phyloP scores from a whole-genome alignment of 129 eudicot genomes.

The Erigeron canadensis region DNA sequence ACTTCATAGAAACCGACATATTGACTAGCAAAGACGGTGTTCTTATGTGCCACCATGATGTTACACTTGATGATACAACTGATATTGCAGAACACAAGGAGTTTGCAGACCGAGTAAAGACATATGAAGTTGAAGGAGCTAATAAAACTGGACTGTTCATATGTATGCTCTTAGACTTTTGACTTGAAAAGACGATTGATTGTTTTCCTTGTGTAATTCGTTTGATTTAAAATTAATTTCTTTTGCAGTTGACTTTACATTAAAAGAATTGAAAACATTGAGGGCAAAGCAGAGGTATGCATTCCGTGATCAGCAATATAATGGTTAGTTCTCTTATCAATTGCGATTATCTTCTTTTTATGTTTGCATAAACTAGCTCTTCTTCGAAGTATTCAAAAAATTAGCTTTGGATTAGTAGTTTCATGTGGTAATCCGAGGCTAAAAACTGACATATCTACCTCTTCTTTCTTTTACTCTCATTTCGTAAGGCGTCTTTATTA shows the following conservation, averaged over 20 bases:
- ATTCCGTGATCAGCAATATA: constrained; percentile 82
- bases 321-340: constrained; percentile 47
- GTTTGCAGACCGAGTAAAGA: constrained; percentile 62
- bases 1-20: constrained; percentile 88
- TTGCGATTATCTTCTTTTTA: neutral
- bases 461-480: neutral
- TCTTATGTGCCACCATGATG: constrained; percentile 85
- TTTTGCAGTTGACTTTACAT: constrained; percentile 84
- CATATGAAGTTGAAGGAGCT: constrained; percentile 76
- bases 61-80: constrained; percentile 67
- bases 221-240: constrained; percentile 5
- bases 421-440: neutral
- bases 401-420: neutral
- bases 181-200: neutral
- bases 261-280: constrained; percentile 68
- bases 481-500: neutral
- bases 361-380: neutral
- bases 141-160: constrained; percentile 45
- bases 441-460: neutral
- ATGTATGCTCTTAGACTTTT: constrained; percentile 24
- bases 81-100: constrained; percentile 63
- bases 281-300: constrained; percentile 66
- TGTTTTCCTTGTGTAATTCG: neutral
- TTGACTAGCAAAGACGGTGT: constrained; percentile 82
- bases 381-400: neutral